These are phyloP conservation scores for Eucalyptus regnans DNA, from an alignment of 345 rosid species.

Conservation along the genomic window DNA sequence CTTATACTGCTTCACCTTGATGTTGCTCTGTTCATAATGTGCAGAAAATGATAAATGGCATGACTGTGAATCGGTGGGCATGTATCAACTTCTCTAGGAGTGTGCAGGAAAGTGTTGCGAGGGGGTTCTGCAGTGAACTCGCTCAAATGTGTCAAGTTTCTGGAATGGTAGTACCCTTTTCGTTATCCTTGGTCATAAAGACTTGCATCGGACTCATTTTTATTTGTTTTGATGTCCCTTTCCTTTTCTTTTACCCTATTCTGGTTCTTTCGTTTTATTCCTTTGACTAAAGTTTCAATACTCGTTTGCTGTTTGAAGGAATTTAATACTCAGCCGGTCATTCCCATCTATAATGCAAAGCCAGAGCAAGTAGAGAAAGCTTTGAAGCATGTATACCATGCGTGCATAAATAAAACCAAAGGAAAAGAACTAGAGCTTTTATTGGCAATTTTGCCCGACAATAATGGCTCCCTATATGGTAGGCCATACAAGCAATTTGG, in stretches of 20 bases:
- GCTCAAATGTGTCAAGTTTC: slow-evolving; percentile 97
- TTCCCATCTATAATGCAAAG: slow-evolving; percentile 78
- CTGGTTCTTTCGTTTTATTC: neutral
- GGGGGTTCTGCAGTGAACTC: slow-evolving; percentile 87
- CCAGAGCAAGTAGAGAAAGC: slow-evolving; percentile 99
- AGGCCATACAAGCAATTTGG: neutral
- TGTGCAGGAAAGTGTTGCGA: slow-evolving; percentile 91
- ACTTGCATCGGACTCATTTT: neutral
- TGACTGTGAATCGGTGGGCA: slow-evolving; percentile 93
- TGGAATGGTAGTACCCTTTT: slow-evolving; percentile 68
- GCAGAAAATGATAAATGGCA: slow-evolving; percentile 97
- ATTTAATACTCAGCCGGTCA: slow-evolving; percentile 86
- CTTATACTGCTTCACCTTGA: neutral
- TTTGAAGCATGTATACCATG: slow-evolving; percentile 77
- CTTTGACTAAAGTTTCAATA: neutral
- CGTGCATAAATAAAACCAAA: slow-evolving; percentile 72
- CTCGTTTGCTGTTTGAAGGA: slow-evolving; percentile 27
- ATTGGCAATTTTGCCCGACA: slow-evolving; percentile 88
- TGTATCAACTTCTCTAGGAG: slow-evolving; percentile 94
- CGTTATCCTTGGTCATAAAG: neutral
- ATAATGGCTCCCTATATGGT: slow-evolving; percentile 95
- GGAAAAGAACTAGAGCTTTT: slow-evolving; percentile 97
- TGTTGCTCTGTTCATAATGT: neutral
- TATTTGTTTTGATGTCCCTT: neutral
- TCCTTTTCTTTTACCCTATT: neutral